A percentile compares a stretch with the other conserved stretches of the same genome.
Evolutionary conservation across 2,329 filamentous ascomycete species (phyloP).

Genomic region (Stagonosporopsis vannaccii): DNA sequence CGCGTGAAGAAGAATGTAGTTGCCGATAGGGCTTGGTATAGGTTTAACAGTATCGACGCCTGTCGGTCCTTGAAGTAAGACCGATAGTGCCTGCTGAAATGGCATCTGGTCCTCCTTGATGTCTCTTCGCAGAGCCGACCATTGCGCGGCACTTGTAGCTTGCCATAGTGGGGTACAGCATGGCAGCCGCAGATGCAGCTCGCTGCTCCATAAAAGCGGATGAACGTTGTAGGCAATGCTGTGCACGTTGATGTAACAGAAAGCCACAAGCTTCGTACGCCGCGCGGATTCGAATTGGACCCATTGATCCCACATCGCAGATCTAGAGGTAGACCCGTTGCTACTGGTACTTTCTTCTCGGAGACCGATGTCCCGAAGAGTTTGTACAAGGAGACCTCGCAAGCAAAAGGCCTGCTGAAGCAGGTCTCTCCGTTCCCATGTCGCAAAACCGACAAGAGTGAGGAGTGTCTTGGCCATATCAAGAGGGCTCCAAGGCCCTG

Average conservation of each 20-base stretch:
- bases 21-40: conserved; percentile 42
- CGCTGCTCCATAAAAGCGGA: conserved; percentile 40
- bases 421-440: conserved; percentile 42
- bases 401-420: conserved; percentile 42
- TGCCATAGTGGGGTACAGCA: conserved; percentile 39
- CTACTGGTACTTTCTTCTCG: conserved; percentile 25
- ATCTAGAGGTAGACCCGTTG: conserved; percentile 24
- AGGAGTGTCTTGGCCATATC: conserved; percentile 40
- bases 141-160: conserved; percentile 36
- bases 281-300: conserved; percentile 37
- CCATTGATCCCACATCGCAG: conserved; percentile 42
- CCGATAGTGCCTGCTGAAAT: conserved; percentile 38
- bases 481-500: conserved; percentile 36
- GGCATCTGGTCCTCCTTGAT: conserved; percentile 35
- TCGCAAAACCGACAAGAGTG: conserved; percentile 41
- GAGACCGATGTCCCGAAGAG: conserved; percentile 39
- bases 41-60: conserved; percentile 30
- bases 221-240: conserved; percentile 43
- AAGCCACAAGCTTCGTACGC: conserved; percentile 42
- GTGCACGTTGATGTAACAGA: conserved; percentile 45
- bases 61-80: conserved; percentile 31
- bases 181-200: conserved; percentile 37
- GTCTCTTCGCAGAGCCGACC: conserved; percentile 34
- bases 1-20: conserved; percentile 42
- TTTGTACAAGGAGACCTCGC: conserved; percentile 36